phyloP scores from a whole-genome alignment of 768 basidiomycete species.

The Mycena latifolia region DNA sequence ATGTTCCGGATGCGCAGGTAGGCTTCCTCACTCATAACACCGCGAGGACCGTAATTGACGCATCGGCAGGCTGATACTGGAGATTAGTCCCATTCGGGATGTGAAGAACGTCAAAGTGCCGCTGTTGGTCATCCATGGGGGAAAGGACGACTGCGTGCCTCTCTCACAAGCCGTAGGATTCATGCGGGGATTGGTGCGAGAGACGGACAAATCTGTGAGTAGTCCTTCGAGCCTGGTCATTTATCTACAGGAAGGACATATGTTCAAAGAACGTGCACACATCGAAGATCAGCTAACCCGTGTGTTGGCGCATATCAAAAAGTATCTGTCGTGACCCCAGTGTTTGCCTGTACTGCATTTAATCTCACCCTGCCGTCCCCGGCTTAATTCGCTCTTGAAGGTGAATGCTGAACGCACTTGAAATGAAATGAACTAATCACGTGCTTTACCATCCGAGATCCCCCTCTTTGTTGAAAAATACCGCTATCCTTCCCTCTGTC shows the following conservation, averaged over 20 bases:
- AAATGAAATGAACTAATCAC: no score
- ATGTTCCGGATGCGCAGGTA: constrained; percentile 28
- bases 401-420: no score
- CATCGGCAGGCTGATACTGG: constrained; percentile 28
- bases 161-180: constrained; percentile 30
- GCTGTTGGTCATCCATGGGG: constrained; percentile 27
- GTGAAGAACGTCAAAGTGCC: constrained; percentile 34
- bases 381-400: no score
- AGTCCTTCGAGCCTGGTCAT: constrained; percentile 27
- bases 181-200: constrained; percentile 32
- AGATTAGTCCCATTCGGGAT: constrained; percentile 29
- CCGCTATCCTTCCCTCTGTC: no score
- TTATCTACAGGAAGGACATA: constrained; percentile 32
- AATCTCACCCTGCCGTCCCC: no score
- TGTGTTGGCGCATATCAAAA: constrained; percentile 26
- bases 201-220: constrained; percentile 24
- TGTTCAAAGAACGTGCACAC: constrained; percentile 26
- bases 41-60: no score
- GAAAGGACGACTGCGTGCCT: constrained; percentile 30
- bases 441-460: no score
- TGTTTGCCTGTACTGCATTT: no score
- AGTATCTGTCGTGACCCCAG: no score
- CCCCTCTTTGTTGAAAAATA: no score
- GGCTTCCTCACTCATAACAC: no score
- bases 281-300: constrained; percentile 32